These are phyloP conservation scores for Zoysia pacifica DNA, from an alignment of 176 grass and related monocot species.

Conservation along the genomic window DNA sequence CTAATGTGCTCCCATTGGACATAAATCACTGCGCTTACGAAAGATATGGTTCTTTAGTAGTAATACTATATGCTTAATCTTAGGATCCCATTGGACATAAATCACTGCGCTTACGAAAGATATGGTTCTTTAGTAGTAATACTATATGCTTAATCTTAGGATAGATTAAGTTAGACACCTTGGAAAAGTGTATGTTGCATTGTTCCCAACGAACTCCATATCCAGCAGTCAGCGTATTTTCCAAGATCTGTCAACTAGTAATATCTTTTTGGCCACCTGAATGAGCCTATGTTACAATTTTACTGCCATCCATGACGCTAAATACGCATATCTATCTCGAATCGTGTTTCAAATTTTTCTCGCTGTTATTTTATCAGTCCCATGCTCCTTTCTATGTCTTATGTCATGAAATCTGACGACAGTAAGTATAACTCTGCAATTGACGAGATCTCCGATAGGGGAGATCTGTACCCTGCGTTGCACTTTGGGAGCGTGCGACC, in stretches of 20 bases:
- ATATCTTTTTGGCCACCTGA: slow-evolving; percentile 11
- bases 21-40: slow-evolving; percentile 2
- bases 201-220: slow-evolving; percentile 15
- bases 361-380: not conserved
- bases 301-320: slow-evolving; percentile 3
- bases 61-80: not conserved
- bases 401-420: slow-evolving; percentile 52
- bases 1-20: slow-evolving; percentile 4
- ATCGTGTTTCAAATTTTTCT: slow-evolving; percentile 1
- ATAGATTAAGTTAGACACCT: slow-evolving; percentile 25
- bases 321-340: slow-evolving; percentile 41
- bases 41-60: slow-evolving; percentile 6
- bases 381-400: slow-evolving; percentile 35
- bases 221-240: slow-evolving; percentile 10
- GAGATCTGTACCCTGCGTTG: slow-evolving; percentile 38
- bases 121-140: slow-evolving; percentile 1
- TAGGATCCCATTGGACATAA: slow-evolving; percentile 15
- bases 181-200: slow-evolving; percentile 3
- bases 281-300: slow-evolving; percentile 29
- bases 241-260: slow-evolving; percentile 24
- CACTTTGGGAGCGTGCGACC: slow-evolving; percentile 18
- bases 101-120: slow-evolving; percentile 9
- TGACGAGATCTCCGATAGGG: slow-evolving; percentile 39
- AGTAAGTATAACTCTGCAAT: slow-evolving; percentile 34
- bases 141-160: not conserved